A percentile compares a stretch with the other conserved stretches of the same genome.
Evolutionary conservation across 2,329 filamentous ascomycete genomes (phyloP).

Genomic region (Didymella lethalis): DNA sequence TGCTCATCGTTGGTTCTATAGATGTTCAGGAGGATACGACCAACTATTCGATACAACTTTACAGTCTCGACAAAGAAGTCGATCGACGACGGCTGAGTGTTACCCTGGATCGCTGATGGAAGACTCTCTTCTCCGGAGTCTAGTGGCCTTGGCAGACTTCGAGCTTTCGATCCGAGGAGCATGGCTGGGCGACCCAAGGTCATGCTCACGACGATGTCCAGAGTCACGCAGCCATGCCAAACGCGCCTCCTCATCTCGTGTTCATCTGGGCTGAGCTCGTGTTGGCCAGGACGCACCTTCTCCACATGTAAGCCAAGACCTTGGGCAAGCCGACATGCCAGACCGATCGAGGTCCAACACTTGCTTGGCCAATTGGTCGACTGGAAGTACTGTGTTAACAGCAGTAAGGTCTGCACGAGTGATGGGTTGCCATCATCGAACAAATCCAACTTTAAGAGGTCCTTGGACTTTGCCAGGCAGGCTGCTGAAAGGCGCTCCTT

Average conservation of each 20-base stretch:
- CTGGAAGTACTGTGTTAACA: constrained; percentile 22
- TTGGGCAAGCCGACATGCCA: constrained; percentile 20
- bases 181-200: constrained; percentile 22
- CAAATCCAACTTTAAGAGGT: constrained; percentile 14
- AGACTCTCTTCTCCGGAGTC: constrained; percentile 2
- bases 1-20: constrained; percentile 15
- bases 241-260: constrained; percentile 15
- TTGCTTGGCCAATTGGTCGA: constrained; percentile 20
- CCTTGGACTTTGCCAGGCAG: constrained; percentile 16
- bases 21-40: constrained; percentile 13
- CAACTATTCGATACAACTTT: constrained; percentile 16
- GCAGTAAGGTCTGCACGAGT: constrained; percentile 16
- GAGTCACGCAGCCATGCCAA: constrained; percentile 19
- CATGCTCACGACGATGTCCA: constrained; percentile 24
- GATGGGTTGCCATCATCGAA: constrained; percentile 18
- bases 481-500: constrained; percentile 15
- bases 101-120: not conserved
- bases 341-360: constrained; percentile 20
- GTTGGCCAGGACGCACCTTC: not conserved
- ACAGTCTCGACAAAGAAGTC: constrained; percentile 17
- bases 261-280: not conserved
- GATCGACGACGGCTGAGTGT: constrained; percentile 1
- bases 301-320: constrained; percentile 20
- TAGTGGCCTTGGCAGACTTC: constrained; percentile 6
- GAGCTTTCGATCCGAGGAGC: constrained; percentile 11